phyloP scores from a whole-genome alignment of 2,329 filamentous ascomycete genomes.

The Shiraia sp. region DNA sequence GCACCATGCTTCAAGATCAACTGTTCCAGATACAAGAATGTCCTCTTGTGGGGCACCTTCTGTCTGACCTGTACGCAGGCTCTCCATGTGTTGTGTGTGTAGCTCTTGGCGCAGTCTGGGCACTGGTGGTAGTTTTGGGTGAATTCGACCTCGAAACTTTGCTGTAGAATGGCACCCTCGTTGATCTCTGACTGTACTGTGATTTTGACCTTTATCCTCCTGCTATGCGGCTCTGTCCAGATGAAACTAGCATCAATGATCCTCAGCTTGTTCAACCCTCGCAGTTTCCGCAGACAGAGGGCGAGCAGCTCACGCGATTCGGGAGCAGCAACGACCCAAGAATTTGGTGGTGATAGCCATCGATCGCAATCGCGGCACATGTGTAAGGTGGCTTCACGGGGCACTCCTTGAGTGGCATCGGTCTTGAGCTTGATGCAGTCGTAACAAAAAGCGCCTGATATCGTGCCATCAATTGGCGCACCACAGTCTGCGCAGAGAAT shows the following conservation, averaged over 20 bases:
- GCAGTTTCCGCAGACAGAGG: constrained; percentile 84
- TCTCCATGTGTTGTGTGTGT: constrained; percentile 94
- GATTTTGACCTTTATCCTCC: constrained; percentile 90
- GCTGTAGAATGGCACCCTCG: constrained; percentile 75
- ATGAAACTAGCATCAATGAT: constrained; percentile 96
- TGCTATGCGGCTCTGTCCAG: constrained; percentile 97
- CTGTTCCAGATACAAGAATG: constrained; percentile 84
- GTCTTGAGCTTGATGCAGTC: constrained; percentile 94
- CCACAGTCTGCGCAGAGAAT: constrained; percentile 99
- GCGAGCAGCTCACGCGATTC: constrained; percentile 94
- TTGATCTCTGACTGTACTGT: constrained; percentile 79
- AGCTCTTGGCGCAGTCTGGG: constrained; percentile 84
- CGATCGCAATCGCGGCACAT: constrained; percentile 91
- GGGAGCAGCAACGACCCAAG: constrained; percentile 81
- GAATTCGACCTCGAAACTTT: constrained; percentile 93
- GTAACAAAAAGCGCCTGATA: constrained; percentile 83
- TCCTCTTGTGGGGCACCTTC: constrained; percentile 94
- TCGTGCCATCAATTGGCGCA: constrained; percentile 90
- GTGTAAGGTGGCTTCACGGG: constrained; percentile 85
- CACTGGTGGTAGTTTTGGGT: constrained; percentile 92
- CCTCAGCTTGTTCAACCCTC: constrained; percentile 83
- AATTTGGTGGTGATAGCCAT: constrained; percentile 84
- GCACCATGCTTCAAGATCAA: constrained; percentile 92
- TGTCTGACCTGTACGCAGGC: constrained; percentile 93
- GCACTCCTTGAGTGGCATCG: constrained; percentile 90